Evolutionary conservation across 1,284 basidiomycete species (phyloP).

Genomic region (Irpex sp.): DNA sequence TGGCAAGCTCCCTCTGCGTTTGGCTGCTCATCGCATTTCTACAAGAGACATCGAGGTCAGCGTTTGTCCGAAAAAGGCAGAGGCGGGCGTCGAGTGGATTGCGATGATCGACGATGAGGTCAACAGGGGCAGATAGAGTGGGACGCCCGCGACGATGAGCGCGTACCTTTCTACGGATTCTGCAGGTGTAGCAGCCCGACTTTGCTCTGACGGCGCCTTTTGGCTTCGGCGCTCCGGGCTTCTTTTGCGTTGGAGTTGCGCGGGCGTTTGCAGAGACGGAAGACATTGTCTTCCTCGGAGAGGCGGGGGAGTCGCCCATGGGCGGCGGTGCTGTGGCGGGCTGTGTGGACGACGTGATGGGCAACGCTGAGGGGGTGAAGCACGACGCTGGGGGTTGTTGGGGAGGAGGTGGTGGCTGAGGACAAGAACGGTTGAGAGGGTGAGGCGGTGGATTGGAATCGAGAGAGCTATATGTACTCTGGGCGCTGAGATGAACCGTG

Average conservation of each 20-base stretch:
- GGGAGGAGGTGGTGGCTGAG: slow-evolving; percentile 17
- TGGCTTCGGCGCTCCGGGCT: slow-evolving; percentile 58
- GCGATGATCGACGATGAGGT: slow-evolving; percentile 17
- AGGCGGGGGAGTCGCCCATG: slow-evolving; percentile 33
- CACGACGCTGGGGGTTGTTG: slow-evolving; percentile 20
- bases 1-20: slow-evolving; percentile 61
- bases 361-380: slow-evolving; percentile 14
- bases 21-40: slow-evolving; percentile 82
- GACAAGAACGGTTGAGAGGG: slow-evolving; percentile 18
- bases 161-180: slow-evolving; percentile 74
- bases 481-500: slow-evolving; percentile 28
- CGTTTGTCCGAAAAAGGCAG: slow-evolving; percentile 14
- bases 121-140: slow-evolving; percentile 10
- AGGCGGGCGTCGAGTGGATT: slow-evolving; percentile 6
- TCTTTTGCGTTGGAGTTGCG: slow-evolving; percentile 36
- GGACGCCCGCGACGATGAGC: slow-evolving; percentile 9
- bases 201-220: slow-evolving; percentile 79
- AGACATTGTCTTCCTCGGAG: slow-evolving; percentile 32
- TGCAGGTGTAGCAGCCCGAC: slow-evolving; percentile 82
- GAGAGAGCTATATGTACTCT: slow-evolving; percentile 29
- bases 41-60: slow-evolving; percentile 12
- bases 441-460: slow-evolving; percentile 14
- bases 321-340: slow-evolving; percentile 8
- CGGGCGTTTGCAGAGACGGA: slow-evolving; percentile 30
- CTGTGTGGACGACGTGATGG: slow-evolving; percentile 16